Evolutionary conservation across 2,329 filamentous ascomycete genomes (phyloP), one percentile per base, ranked within the genome.

Genomic region (Phialemoniopsis sp.): DNA sequence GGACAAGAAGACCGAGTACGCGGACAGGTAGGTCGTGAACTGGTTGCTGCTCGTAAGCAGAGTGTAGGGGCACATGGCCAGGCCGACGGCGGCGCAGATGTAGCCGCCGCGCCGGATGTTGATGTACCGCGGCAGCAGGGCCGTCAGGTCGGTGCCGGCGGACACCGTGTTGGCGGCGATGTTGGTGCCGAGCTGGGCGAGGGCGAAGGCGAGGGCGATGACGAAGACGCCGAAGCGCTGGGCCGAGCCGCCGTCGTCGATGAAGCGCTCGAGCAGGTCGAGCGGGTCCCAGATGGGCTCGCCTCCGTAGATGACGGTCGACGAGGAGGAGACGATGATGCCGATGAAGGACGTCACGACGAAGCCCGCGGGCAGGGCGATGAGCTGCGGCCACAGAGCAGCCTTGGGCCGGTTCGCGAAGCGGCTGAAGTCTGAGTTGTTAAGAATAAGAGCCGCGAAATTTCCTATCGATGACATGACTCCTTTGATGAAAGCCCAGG

Each of bases 1-100:
- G 43, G 86, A 90, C n/a, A 96, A 75, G 65, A 96, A 96, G 41
- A 96, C 89, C 4, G 86, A 89, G 68, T 95, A 95, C 2, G 90
- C 85, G 1, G 87, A 93, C 1, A 96, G 79, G 57, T 95, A 95
- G 4, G 87, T 94, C 1, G 87, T 93, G 67, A 95, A 95, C 62
- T 84, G 82, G 68, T 91, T 95, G 33, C 79, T 78, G 33, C 70
- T 70, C 3, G 76, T 80, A 8, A 95, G 76, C 0, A 95, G 75
- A 44, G 87, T 86, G 78, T 84, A 91, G 0, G 90, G 90, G 58
- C 87, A 93, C 78, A 95, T 94, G 46, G 81, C 85, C 12, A 95
- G 70, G 39, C 88, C 89, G 40, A 95, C 70, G 2, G 73, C 59
- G 0, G 89, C 89, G 55, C 88, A 94, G 46, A 95, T 76, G 58